Percentiles rank a stretch among this genome's conserved stretches.
phyloP scores from a whole-genome alignment of 2,329 filamentous ascomycete genomes.

The Aureobasidium sp. region DNA sequence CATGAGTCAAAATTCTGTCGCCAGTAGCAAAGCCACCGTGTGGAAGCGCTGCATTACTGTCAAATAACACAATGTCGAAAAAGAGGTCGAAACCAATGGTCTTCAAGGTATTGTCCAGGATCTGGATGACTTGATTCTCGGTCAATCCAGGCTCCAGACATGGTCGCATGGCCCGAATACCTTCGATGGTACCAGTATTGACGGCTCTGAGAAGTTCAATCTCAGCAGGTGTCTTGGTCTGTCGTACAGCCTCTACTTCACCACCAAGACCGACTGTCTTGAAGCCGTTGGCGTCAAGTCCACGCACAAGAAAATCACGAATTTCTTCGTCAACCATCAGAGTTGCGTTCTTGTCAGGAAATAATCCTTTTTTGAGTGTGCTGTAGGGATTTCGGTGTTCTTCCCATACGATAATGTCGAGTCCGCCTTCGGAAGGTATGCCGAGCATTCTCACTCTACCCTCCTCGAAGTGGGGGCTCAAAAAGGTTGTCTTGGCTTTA shows the following conservation, averaged over 20 bases:
- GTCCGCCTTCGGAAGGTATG: conserved; percentile 58
- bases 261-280: conserved; percentile 60
- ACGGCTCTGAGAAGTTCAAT: conserved; percentile 66
- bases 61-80: conserved; percentile 72
- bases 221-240: conserved; percentile 63
- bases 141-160: conserved; percentile 63
- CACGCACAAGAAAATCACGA: conserved; percentile 68
- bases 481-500: conserved; percentile 62
- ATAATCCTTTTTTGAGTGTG: conserved; percentile 52
- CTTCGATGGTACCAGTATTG: conserved; percentile 70
- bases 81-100: conserved; percentile 63
- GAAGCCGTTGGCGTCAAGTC: conserved; percentile 60
- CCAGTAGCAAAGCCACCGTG: conserved; percentile 61
- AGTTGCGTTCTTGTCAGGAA: conserved; percentile 42
- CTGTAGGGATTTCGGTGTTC: conserved; percentile 71
- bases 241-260: conserved; percentile 64
- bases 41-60: conserved; percentile 59
- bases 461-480: conserved; percentile 68
- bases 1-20: conserved; percentile 54
- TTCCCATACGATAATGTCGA: conserved; percentile 67
- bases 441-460: conserved; percentile 64
- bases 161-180: conserved; percentile 63
- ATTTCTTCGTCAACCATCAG: conserved; percentile 74
- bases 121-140: conserved; percentile 62
- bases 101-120: conserved; percentile 62